Conservation (phyloP, 2,329 filamentous ascomycete species). For the Colletotrichum sp. region DNA sequence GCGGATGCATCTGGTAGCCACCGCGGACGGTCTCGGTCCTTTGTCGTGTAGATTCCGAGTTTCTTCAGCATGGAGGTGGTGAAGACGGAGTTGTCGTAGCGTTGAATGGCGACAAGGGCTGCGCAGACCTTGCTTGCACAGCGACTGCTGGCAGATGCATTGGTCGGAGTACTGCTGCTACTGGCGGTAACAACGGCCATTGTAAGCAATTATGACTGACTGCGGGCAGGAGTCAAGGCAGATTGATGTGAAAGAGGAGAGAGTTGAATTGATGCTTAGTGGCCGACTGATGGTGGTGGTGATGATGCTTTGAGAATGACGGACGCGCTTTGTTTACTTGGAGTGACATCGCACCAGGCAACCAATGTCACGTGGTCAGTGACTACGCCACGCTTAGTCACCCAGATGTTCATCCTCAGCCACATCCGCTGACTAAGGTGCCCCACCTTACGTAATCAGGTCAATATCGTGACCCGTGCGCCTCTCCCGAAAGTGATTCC, state of each 20-base stretch:
- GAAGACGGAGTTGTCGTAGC: neutral
- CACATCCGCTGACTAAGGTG: too few species aligned
- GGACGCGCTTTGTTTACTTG: neutral
- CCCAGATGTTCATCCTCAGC: too few species aligned
- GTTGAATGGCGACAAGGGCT: neutral
- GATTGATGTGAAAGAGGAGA: neutral
- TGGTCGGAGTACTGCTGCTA: neutral
- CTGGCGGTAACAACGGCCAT: neutral
- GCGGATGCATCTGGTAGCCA: neutral
- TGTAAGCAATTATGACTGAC: neutral
- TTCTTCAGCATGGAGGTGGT: neutral
- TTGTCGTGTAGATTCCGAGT: neutral
- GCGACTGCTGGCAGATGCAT: neutral
- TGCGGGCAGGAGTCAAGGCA: neutral
- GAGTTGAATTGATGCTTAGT: neutral
- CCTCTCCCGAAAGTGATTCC: too few species aligned
- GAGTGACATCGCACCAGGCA: neutral
- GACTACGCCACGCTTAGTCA: neutral
- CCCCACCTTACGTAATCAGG: neutral
- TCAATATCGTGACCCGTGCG: too few species aligned
- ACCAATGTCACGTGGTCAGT: neutral
- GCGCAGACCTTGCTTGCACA: neutral
- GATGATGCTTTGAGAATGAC: neutral
- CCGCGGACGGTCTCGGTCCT: neutral
- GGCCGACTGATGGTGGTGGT: neutral